These are phyloP conservation scores for Graphiopsis chlorocephala DNA, from an alignment of 2,329 filamentous ascomycete genomes.

Conservation along the genomic window DNA sequence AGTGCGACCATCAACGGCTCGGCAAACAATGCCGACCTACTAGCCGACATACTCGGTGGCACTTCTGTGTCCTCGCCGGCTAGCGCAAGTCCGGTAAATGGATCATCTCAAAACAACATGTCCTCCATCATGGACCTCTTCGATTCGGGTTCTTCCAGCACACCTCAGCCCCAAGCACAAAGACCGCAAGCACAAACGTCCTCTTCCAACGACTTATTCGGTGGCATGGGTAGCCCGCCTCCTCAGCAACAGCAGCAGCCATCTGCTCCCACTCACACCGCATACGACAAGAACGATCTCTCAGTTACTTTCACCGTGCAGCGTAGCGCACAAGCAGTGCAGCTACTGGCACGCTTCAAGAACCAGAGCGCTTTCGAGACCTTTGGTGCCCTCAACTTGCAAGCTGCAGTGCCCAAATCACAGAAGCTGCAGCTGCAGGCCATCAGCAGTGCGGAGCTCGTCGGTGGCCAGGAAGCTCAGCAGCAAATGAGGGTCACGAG, in stretches of 20 bases:
- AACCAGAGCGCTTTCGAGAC: constrained; percentile 61
- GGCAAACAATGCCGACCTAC: constrained; percentile 71
- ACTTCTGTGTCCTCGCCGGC: constrained; percentile 46
- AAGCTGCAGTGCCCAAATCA: constrained; percentile 93
- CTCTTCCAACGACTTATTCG: constrained; percentile 42
- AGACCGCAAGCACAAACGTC: constrained; percentile 32
- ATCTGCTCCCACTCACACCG: constrained; percentile 54
- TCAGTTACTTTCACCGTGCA: constrained; percentile 79
- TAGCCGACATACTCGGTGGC: constrained; percentile 84
- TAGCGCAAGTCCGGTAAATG: constrained; percentile 28
- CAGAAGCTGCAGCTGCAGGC: constrained; percentile 90
- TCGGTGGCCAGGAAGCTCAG: constrained; percentile 75
- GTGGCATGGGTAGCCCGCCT: constrained; percentile 43
- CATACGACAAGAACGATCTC: constrained; percentile 84
- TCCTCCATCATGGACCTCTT: constrained; percentile 89
- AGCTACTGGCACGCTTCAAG: constrained; percentile 78
- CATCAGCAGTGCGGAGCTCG: constrained; percentile 77
- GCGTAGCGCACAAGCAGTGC: constrained; percentile 74
- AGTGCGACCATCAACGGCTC: constrained; percentile 56
- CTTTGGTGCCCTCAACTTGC: constrained; percentile 75
- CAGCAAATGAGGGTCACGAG: constrained; percentile 87
- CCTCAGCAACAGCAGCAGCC: constrained; percentile 35
- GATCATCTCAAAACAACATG: constrained; percentile 32
- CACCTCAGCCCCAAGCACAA: constrained; percentile 37
- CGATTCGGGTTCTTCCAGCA: constrained; percentile 45